Evolutionary conservation across 441 rosid species (phyloP), one percentile per base, ranked within the genome.

Genomic region (Lepidium campestre): DNA sequence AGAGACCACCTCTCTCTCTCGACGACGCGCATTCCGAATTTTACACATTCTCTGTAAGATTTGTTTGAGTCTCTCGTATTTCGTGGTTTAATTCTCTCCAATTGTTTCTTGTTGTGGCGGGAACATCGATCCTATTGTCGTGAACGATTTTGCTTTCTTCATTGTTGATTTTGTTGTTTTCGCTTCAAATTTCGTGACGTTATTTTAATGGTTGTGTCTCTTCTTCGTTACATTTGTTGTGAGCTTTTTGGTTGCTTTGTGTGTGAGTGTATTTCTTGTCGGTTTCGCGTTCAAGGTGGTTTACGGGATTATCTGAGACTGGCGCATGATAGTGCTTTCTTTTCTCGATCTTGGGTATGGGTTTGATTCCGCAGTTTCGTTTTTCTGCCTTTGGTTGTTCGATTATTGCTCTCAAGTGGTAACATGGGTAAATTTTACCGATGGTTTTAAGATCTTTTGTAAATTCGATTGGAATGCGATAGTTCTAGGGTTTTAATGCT

Each of bases 61-160:
- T 72, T 53, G 68, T 10, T 10, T 42, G 34, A 57, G 47, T 14
- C 35, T 27, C 39, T 29, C 52, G 22, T 31, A 13, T 50, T 32
- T 18, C 23, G 12, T 37, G 5, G 7, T 17, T 57, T 2, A 27
- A 10, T 10, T 23, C 57, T 36, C 74, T 57, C 67, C 12, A 23
- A 35, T 56, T 40, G 37, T 12, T 39, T 40, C 22, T 6, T 50
- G 32, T 60, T 73, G 74, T 82, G 86, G 82, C 83, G 83, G 83
- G 82, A 77, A 77, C 46, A 14, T 19, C 62, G 65, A 58, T 79
- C 62, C 57, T 65, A 37, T 68, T 56, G 7, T 54, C 67, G 23
- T 54, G 40, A 63, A 67, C 29, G 44, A 57, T 72, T 72, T 75
- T 47, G 12, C 52, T 65, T 62, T 32, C 62, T 8, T 35, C 59